Evolutionary conservation across 768 basidiomycete species (phyloP).

Genomic region (Kwoniella newhampshirensis): DNA sequence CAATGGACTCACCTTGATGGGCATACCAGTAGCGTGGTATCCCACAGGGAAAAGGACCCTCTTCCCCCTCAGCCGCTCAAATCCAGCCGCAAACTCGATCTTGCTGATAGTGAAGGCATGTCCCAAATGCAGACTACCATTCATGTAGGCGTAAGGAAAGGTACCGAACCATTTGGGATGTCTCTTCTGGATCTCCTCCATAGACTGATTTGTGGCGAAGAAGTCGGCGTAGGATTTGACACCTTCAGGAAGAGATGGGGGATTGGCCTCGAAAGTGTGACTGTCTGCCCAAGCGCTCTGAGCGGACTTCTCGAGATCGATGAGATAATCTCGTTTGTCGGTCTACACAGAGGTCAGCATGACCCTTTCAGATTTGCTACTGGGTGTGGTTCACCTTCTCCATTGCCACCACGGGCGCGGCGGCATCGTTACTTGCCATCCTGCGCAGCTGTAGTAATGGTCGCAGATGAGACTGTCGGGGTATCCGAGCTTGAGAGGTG

Average conservation of each 20-base stretch:
- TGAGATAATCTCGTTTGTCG: constrained; percentile 85
- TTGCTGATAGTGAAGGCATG: constrained; percentile 98
- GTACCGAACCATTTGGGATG: constrained; percentile 97
- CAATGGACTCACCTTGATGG: constrained; percentile 78
- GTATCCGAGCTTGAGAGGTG: neutral
- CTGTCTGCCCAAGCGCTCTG: constrained; percentile 77
- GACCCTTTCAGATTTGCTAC: no score
- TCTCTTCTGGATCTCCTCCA: constrained; percentile 66
- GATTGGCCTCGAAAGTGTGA: constrained; percentile 77
- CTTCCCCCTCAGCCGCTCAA: constrained; percentile 92
- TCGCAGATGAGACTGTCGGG: neutral
- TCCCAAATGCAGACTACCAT: constrained; percentile 92
- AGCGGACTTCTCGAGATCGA: constrained; percentile 76
- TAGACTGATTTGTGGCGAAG: constrained; percentile 60
- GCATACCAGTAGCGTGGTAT: constrained; percentile 97
- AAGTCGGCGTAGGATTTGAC: constrained; percentile 54
- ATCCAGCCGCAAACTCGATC: constrained; percentile 94
- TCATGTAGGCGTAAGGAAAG: constrained; percentile 97
- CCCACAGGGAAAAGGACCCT: constrained; percentile 94
- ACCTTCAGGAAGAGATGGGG: constrained; percentile 67
- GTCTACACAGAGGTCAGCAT: constrained; percentile 62
- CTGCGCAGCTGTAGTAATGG: constrained; percentile 12
- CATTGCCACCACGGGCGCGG: constrained; percentile 46
- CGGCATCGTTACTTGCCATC: constrained; percentile 44
- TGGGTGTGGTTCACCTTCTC: constrained; percentile 50